Conservation (phyloP, 305 asterid genomes). For the Withania somnifera region DNA sequence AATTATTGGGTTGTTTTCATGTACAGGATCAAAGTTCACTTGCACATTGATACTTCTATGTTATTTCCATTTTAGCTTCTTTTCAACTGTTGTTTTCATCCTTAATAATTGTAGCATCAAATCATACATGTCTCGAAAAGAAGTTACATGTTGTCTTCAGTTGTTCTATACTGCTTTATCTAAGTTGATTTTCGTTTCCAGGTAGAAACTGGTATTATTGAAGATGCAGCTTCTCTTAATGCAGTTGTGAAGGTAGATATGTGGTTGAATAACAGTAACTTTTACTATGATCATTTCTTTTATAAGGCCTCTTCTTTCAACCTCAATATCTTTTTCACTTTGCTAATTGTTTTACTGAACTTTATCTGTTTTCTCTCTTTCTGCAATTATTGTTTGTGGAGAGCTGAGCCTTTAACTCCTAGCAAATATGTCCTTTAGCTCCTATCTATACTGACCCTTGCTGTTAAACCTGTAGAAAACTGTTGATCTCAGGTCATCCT, state of each 20-base stretch:
- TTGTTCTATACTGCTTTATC: constrained; percentile 3
- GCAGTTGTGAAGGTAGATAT: constrained; percentile 85
- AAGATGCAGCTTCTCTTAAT: constrained; percentile 61
- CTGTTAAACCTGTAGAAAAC: not conserved
- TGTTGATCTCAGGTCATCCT: not conserved
- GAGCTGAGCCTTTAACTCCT: not conserved
- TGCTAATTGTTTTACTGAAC: not conserved
- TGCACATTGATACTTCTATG: too few species aligned
- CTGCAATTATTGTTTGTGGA: not conserved
- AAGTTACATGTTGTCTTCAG: not conserved
- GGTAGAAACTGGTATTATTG: constrained; percentile 64
- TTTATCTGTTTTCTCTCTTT: not conserved
- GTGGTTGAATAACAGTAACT: not conserved
- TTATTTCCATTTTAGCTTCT: too few species aligned
- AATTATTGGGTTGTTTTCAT: too few species aligned
- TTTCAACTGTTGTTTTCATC: too few species aligned
- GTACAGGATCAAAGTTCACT: too few species aligned
- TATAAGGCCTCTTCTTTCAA: not conserved
- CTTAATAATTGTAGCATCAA: too few species aligned
- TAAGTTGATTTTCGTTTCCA: constrained; percentile 22
- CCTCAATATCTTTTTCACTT: not conserved
- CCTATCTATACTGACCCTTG: not conserved
- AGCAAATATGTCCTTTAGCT: too few species aligned
- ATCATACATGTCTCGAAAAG: not conserved
- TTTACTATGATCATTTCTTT: not conserved